phyloP scores from a whole-genome alignment of 2,329 filamentous ascomycete species.

The Exophiala bonariae region DNA sequence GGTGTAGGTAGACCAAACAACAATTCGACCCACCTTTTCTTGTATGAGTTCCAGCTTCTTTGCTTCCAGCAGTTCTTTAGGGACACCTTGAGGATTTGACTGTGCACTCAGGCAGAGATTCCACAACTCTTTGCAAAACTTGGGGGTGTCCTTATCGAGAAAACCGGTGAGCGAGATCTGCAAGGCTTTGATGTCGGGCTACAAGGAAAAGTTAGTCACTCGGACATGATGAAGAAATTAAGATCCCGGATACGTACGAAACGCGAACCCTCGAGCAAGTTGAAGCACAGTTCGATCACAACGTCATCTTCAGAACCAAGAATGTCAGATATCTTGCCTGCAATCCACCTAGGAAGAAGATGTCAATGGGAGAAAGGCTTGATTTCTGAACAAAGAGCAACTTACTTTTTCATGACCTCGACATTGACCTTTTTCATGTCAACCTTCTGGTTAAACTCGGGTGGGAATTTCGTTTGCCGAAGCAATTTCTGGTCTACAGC shows the following conservation, averaged over 20 bases:
- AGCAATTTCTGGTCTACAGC: slow-evolving; percentile 87
- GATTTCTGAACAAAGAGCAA: slow-evolving; percentile 24
- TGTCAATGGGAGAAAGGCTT: slow-evolving; percentile 11
- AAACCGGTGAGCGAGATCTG: slow-evolving; percentile 96
- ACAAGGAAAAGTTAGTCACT: slow-evolving; percentile 11
- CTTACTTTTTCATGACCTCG: slow-evolving; percentile 95
- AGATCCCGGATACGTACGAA: slow-evolving; percentile 70
- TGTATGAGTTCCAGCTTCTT: slow-evolving; percentile 95
- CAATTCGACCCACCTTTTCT: slow-evolving; percentile 69
- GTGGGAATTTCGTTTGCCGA: slow-evolving; percentile 88
- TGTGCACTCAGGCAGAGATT: slow-evolving; percentile 88
- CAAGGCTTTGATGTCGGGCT: slow-evolving; percentile 94
- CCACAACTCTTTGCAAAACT: slow-evolving; percentile 94
- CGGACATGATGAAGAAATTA: not conserved
- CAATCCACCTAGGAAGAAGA: slow-evolving; percentile 74
- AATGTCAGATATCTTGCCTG: slow-evolving; percentile 80
- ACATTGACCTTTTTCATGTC: slow-evolving; percentile 97
- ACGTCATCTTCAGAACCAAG: slow-evolving; percentile 94
- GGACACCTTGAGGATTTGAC: slow-evolving; percentile 81
- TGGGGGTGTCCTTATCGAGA: slow-evolving; percentile 83
- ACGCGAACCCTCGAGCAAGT: slow-evolving; percentile 69
- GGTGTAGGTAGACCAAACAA: not conserved
- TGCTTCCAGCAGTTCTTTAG: slow-evolving; percentile 89
- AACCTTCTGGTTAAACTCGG: slow-evolving; percentile 92
- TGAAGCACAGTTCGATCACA: slow-evolving; percentile 79